Base-by-base conservation (phyloP, 202 grass and related monocot species). In the Elaeis oleifera region DNA sequence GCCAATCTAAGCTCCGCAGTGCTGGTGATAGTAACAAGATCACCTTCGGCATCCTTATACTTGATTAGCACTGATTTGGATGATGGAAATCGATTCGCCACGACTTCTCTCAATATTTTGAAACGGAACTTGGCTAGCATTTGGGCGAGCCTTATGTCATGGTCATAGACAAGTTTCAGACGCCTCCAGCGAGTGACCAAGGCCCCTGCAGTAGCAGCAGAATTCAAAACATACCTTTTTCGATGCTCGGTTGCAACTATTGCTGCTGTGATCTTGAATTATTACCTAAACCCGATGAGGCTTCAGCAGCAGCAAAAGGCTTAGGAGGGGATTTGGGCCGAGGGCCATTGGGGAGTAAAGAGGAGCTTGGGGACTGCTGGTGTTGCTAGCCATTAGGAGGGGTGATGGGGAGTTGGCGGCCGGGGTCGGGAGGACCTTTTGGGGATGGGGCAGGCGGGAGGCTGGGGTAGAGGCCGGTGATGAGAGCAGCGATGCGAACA, bases 1-100 rank as follows among this genome's bases (percentile, higher is more conserved):
- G 92, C 92, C 63, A 97, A 73, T 67, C 88, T 77, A 28, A 97
- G 74, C 56, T 97, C 92, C 24, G 72, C 53, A 0, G 87, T 82
- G 65, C 76, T 74, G 28, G 92, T 97, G 50, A 97, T 85, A 18
- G 92, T 97, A 78, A 97, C 74, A 63, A 97, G 79, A 84, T 97
- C 92, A 21, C 79, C 88, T 67, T 97, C 92, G 8, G 68, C 85
- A 84, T 97, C 92, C 72, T 81, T 89, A 63, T 84, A 91, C 65
- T 97, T 97, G 15, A 97, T 91, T 53, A 97, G 20, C 71, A 97
- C 92, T 3, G 92, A 84, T 56, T 91, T 97, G 50, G 92, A 91
- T 50, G 92, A 91, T 3, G 82, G 92, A 28, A 84, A 97, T 39
- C 88, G 76, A 68, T 77, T 77, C 0, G 84, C 61, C 50, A 97